A percentile compares a stretch with the other conserved stretches of the same genome.
phyloP scores from a whole-genome alignment of 352 stramenopile genomes.

The Globisporangium irregulare region DNA sequence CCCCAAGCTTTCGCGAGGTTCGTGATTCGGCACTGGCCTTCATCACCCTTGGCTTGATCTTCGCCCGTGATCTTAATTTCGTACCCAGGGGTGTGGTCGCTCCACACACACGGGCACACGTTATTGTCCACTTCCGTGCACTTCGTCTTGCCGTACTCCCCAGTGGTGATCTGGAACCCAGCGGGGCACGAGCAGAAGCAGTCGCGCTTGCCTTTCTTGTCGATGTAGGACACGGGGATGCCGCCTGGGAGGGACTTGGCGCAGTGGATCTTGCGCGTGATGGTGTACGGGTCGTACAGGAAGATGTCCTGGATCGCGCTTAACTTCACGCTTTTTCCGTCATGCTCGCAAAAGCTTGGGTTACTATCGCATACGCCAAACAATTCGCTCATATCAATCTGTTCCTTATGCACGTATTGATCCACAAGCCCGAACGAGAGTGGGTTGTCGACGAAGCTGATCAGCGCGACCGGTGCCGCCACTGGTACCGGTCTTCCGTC shows the following conservation, averaged over 20 bases:
- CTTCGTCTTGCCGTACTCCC: conserved; percentile 17
- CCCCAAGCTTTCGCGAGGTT: conserved; percentile 29
- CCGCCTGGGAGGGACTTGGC: conserved; percentile 24
- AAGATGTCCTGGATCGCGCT: conserved; percentile 33
- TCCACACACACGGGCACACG: conserved; percentile 49
- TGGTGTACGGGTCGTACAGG: conserved; percentile 61
- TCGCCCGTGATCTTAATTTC: conserved; percentile 2
- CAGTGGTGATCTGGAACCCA: conserved; percentile 24
- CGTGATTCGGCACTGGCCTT: conserved; percentile 29
- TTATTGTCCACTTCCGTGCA: conserved; percentile 32
- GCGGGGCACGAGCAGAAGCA: conserved; percentile 60
- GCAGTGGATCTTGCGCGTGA: conserved; percentile 39
- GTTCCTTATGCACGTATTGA: not conserved
- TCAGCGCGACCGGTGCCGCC: conserved; percentile 1
- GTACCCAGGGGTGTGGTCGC: conserved; percentile 20
- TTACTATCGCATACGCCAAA: no score
- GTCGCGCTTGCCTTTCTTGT: conserved; percentile 30
- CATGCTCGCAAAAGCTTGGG: no score
- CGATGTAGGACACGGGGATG: conserved; percentile 47
- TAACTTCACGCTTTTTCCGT: no score
- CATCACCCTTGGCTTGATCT: conserved; percentile 13
- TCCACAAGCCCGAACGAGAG: not conserved
- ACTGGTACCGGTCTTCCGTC: no score
- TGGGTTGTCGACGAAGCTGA: conserved; percentile 20
- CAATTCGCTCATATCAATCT: no score